Evolutionary conservation across 2,329 filamentous ascomycete species (phyloP), one percentile per base, ranked within the genome.

Genomic region (Pezicula rhizophila): DNA sequence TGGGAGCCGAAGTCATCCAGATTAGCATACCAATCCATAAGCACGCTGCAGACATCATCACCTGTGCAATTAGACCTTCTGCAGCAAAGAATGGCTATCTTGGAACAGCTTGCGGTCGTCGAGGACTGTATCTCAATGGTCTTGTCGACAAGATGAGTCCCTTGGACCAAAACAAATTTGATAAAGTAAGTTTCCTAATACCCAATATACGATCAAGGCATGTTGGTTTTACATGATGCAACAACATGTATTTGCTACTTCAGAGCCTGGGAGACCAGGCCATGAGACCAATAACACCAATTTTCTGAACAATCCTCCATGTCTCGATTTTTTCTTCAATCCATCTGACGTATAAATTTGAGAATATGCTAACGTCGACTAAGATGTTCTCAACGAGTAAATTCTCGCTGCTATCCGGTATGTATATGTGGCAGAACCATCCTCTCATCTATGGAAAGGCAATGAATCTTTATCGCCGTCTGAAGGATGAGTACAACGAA

Each of bases 1-100:
- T 78, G 0, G 76, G 76, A 0, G 76, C 76, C 2, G 65, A 53
- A 0, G 64, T 79, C 0, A 67, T 70, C n/a, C 69, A 77, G 35
- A 63, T 79, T 0, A 76, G 72, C 0, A 63, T 79, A 10, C 76
- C 75, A 0, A 55, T 68, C 0, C 74, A 76, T 47, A 56, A 64
- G 0, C 65, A 75, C 51, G 74, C 72, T 0, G 66, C 71, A 0
- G 66, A 70, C 0, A 70, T 77, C 42, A 77, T 74, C 72, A 75
- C 74, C 53, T 66, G 68, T 59, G 53, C 74, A 59, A 54, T 68
- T 26, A 62, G 69, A 10, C 69, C 73, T 12, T 63, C 70, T 0
- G 70, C 71, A 1, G 59, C 70, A 17, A 15, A 10, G 18, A 15
- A 38, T 8, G 35, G n/a, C 4, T 38, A 38, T 14, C 35, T 38